Evolutionary conservation across 306 rosid genomes (phyloP).

Genomic region (Glycine soja): DNA sequence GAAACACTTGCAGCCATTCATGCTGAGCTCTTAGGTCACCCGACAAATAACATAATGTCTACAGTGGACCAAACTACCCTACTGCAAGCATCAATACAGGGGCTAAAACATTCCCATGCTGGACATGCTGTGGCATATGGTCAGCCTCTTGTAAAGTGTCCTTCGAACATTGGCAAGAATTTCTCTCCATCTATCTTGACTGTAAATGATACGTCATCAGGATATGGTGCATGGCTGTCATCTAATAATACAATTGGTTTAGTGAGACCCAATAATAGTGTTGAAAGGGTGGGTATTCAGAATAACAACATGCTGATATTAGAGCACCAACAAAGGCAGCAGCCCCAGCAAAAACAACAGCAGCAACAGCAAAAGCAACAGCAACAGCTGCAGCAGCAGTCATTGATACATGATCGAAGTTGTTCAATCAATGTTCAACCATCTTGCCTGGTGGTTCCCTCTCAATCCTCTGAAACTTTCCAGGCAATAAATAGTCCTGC

Average conservation of each 20-base stretch:
- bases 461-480: slow-evolving; percentile 55
- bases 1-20: slow-evolving; percentile 80
- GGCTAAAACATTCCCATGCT: slow-evolving; percentile 52
- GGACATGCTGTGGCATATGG: slow-evolving; percentile 58
- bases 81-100: slow-evolving; percentile 60
- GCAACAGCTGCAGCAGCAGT: not conserved
- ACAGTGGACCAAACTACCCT: slow-evolving; percentile 61
- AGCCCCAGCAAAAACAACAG: not conserved
- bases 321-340: slow-evolving; percentile 43
- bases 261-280: slow-evolving; percentile 33
- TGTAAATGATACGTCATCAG: slow-evolving; percentile 54
- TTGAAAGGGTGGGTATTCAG: slow-evolving; percentile 49
- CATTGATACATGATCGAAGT: slow-evolving; percentile 52
- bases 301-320: slow-evolving; percentile 29
- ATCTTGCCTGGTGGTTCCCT: slow-evolving; percentile 45
- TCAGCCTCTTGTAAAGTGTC: slow-evolving; percentile 51
- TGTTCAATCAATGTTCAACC: slow-evolving; percentile 50
- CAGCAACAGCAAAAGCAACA: no score
- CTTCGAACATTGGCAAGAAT: slow-evolving; percentile 53
- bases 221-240: slow-evolving; percentile 62
- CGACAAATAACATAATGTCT: slow-evolving; percentile 47
- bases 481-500: slow-evolving; percentile 37
- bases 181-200: slow-evolving; percentile 55
- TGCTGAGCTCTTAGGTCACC: slow-evolving; percentile 72
- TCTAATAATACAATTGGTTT: slow-evolving; percentile 48